Conservation (phyloP, 495 filamentous ascomycete genomes). For the Penicillium lagena region DNA sequence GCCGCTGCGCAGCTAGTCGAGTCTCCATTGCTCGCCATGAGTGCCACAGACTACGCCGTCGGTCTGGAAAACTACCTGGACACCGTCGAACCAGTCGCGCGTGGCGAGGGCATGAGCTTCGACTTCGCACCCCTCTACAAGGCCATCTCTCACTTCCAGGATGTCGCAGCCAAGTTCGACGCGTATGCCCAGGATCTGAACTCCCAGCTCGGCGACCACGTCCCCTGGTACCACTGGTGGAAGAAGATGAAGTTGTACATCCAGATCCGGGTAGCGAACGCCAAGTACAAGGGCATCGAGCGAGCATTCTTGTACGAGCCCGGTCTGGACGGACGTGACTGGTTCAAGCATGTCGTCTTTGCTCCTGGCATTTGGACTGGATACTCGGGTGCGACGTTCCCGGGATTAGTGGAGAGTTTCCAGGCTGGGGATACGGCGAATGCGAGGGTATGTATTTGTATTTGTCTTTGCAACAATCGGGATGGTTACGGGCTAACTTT, state of each 20-base stretch:
- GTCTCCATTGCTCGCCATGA: slow-evolving; percentile 41
- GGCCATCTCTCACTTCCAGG: slow-evolving; percentile 42
- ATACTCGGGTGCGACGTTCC: slow-evolving; percentile 70
- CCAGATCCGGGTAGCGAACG: slow-evolving; percentile 47
- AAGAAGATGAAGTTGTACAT: slow-evolving; percentile 56
- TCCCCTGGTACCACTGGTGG: slow-evolving; percentile 78
- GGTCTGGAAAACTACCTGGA: slow-evolving; percentile 46
- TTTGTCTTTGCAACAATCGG: background rate
- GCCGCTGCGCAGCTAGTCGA: slow-evolving; percentile 41
- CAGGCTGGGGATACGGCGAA: slow-evolving; percentile 44
- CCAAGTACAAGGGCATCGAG: slow-evolving; percentile 57
- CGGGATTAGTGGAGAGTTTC: slow-evolving; percentile 55
- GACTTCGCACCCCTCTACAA: slow-evolving; percentile 41
- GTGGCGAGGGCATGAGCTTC: slow-evolving; percentile 17
- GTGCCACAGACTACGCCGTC: slow-evolving; percentile 40
- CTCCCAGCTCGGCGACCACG: slow-evolving; percentile 38
- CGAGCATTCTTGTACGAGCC: slow-evolving; percentile 51
- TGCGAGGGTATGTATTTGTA: slow-evolving; percentile 28
- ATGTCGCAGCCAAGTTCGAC: slow-evolving; percentile 45
- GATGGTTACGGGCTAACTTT: slow-evolving; percentile 1
- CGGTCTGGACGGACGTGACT: slow-evolving; percentile 52
- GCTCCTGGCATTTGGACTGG: slow-evolving; percentile 82
- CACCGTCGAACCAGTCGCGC: slow-evolving; percentile 41
- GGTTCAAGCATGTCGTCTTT: slow-evolving; percentile 69
- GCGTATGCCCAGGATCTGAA: slow-evolving; percentile 44